phyloP scores from a whole-genome alignment of 1,284 basidiomycete species.

The Sanghuangporus sanghuang region DNA sequence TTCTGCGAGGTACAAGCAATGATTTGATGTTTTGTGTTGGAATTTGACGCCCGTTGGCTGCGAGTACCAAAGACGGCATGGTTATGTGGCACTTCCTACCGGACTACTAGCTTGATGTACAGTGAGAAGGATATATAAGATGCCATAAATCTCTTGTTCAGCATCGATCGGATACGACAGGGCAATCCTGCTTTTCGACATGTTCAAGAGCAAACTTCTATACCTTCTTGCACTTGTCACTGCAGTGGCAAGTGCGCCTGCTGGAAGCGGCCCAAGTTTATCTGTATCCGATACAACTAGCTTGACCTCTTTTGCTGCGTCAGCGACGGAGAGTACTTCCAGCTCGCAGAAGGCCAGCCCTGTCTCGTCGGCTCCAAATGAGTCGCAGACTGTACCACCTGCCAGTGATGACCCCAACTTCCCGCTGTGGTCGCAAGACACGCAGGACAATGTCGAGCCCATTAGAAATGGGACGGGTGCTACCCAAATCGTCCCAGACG shows the following conservation, averaged over 20 bases:
- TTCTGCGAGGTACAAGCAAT: too few species aligned
- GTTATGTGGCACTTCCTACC: not conserved
- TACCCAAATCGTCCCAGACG: slow-evolving; percentile 51
- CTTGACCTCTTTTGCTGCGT: not conserved
- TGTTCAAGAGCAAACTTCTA: slow-evolving; percentile 5
- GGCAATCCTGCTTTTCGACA: not conserved
- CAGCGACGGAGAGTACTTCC: not conserved
- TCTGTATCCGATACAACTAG: not conserved
- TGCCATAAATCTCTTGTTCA: too few species aligned
- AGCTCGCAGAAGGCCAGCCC: not conserved
- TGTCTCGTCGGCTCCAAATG: slow-evolving; percentile 7
- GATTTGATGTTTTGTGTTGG: too few species aligned
- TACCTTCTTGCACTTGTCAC: slow-evolving; percentile 1
- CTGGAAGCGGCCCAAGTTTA: not conserved
- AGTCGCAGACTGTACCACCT: slow-evolving; percentile 37
- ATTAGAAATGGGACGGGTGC: slow-evolving; percentile 43
- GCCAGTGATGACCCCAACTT: slow-evolving; percentile 50
- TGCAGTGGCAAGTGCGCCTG: slow-evolving; percentile 4
- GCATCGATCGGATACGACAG: not conserved
- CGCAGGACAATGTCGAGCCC: slow-evolving; percentile 28
- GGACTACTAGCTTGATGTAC: not conserved
- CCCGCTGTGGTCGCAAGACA: slow-evolving; percentile 34
- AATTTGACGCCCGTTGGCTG: not conserved
- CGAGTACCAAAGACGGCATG: not conserved
- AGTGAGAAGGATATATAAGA: not conserved